phyloP scores from a whole-genome alignment of 2,329 filamentous ascomycete genomes.

The Clonostachys solani region DNA sequence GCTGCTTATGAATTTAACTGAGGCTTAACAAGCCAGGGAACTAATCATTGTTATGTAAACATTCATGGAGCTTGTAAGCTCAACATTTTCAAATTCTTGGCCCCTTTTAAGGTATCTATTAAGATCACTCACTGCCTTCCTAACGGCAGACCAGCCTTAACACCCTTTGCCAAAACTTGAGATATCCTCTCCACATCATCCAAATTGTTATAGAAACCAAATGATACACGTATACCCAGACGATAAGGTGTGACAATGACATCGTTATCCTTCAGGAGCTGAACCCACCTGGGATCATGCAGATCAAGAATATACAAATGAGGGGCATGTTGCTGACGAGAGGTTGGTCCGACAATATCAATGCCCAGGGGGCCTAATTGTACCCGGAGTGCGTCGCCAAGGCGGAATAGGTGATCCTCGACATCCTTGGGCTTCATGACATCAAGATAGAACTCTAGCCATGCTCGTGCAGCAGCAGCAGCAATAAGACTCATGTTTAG shows the following conservation, averaged over 20 bases:
- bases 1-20: neutral
- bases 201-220: constrained; percentile 16
- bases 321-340: constrained; percentile 13
- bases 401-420: constrained; percentile 12
- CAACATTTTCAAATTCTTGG: too few species aligned
- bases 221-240: constrained; percentile 16
- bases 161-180: neutral
- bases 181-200: constrained; percentile 11
- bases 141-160: neutral
- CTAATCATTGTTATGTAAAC: neutral
- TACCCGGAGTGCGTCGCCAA: constrained; percentile 12
- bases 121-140: neutral
- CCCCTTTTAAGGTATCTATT: neutral
- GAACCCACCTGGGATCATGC: constrained; percentile 10
- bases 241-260: constrained; percentile 14
- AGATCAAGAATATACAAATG: constrained; percentile 20
- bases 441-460: constrained; percentile 17
- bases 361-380: constrained; percentile 13
- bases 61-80: too few species aligned
- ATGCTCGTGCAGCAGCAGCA: constrained; percentile 13
- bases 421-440: constrained; percentile 13
- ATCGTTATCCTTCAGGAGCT: constrained; percentile 7
- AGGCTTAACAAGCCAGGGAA: neutral
- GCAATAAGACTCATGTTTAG: constrained; percentile 18
- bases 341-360: constrained; percentile 10